These are phyloP conservation scores for Colletotrichum tanaceti DNA, from an alignment of 2,329 filamentous ascomycete species.

Conservation along the genomic window DNA sequence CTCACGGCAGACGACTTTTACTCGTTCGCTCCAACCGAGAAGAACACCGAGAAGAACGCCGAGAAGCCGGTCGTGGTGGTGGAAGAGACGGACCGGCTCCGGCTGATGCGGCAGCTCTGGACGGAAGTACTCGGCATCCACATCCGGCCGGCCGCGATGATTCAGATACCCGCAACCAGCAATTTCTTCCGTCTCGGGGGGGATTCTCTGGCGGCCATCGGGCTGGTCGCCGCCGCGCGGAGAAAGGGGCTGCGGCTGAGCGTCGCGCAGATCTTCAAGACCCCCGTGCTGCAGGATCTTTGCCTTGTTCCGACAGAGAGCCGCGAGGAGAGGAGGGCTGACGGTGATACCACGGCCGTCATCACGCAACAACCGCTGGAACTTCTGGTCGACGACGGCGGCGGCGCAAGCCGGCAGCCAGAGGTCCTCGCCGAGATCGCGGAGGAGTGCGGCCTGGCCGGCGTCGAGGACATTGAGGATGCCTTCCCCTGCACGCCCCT, in stretches of 20 bases:
- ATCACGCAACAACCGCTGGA: conserved; percentile 5
- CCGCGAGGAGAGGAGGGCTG: too few relatives aligned
- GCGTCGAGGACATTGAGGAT: conserved; percentile 24
- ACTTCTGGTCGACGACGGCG: conserved; percentile 13
- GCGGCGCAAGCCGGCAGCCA: neutral
- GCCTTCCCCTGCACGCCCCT: conserved; percentile 28
- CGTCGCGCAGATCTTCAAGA: conserved; percentile 29
- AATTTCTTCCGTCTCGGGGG: conserved; percentile 45
- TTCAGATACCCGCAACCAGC: conserved; percentile 39
- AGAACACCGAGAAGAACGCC: too few relatives aligned
- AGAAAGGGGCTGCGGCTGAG: conserved; percentile 5
- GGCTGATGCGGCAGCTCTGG: conserved; percentile 24
- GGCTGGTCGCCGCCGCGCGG: conserved; percentile 33
- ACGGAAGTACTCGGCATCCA: conserved; percentile 21
- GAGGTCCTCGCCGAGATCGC: conserved; percentile 13
- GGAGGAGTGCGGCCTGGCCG: conserved; percentile 13
- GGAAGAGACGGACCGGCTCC: conserved; percentile 12
- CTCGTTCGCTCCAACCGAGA: neutral
- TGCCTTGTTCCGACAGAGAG: conserved; percentile 5
- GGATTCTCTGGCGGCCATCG: conserved; percentile 46
- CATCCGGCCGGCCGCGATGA: too few relatives aligned
- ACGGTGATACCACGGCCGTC: too few relatives aligned
- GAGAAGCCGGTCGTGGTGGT: too few relatives aligned
- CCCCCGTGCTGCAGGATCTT: conserved; percentile 13
- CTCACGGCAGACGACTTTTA: conserved; percentile 30